phyloP scores from a whole-genome alignment of 1,284 basidiomycete genomes.

The Ceratobasidium sp. region DNA sequence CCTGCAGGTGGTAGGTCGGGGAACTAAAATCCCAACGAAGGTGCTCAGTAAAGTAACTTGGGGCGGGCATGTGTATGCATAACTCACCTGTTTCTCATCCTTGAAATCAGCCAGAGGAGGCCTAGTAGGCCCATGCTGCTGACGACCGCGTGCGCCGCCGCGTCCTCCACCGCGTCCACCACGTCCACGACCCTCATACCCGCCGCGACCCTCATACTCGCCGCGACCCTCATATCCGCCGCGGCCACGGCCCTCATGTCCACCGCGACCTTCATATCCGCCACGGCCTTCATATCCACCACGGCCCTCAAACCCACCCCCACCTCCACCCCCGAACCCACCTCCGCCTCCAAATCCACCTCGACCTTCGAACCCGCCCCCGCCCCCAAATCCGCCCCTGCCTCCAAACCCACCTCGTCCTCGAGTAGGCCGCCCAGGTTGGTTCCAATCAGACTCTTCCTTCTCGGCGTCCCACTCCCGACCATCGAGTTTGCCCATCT shows the following conservation, averaged over 20 bases:
- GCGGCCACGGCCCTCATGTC: slow-evolving; percentile 32
- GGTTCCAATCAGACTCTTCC: slow-evolving; percentile 58
- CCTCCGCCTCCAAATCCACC: not conserved
- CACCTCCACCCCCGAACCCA: not conserved
- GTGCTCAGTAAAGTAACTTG: not conserved
- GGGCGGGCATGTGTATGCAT: not conserved
- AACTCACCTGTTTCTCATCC: slow-evolving; percentile 31
- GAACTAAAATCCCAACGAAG: slow-evolving; percentile 7
- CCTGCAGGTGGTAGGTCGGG: slow-evolving; percentile 14
- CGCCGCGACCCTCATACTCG: not conserved
- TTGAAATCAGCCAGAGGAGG: slow-evolving; percentile 20
- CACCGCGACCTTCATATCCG: slow-evolving; percentile 5
- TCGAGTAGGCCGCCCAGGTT: slow-evolving; percentile 5
- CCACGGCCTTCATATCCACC: not conserved
- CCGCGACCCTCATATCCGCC: slow-evolving; percentile 29
- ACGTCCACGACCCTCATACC: not conserved
- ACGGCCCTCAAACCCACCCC: not conserved
- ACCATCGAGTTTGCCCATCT: slow-evolving; percentile 77
- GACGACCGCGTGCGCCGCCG: slow-evolving; percentile 50
- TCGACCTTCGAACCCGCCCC: slow-evolving; percentile 8
- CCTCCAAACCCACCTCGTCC: slow-evolving; percentile 8
- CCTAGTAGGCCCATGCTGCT: not conserved
- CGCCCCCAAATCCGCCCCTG: not conserved
- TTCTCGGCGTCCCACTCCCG: slow-evolving; percentile 89
- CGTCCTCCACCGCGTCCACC: slow-evolving; percentile 4